Percentiles rank a stretch among this genome's conserved stretches.
Conservation (phyloP, 1,284 basidiomycete species). For the Tilletia horrida region DNA sequence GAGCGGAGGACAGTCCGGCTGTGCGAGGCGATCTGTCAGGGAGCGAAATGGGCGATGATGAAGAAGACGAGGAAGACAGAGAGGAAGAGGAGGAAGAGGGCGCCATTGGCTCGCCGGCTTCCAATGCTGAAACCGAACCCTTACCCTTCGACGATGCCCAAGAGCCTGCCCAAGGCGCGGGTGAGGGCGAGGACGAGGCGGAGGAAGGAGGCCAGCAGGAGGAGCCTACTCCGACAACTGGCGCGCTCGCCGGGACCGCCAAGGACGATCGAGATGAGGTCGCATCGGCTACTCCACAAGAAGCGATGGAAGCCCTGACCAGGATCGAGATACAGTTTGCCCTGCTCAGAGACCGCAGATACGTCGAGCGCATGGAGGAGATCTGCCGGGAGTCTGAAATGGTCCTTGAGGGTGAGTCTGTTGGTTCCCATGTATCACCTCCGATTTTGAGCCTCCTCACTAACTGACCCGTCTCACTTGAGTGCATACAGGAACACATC, state of each 20-base stretch:
- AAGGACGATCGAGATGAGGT: conserved; percentile 6
- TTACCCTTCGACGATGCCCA: conserved; percentile 41
- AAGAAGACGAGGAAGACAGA: conserved; percentile 1
- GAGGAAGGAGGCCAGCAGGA: conserved; percentile 8
- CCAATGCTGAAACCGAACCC: conserved; percentile 50
- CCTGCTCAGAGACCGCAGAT: conserved; percentile 60
- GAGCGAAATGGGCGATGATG: not conserved
- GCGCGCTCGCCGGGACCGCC: not conserved
- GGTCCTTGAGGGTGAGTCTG: conserved; percentile 58
- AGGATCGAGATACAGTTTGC: conserved; percentile 63
- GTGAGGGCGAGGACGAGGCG: conserved; percentile 12
- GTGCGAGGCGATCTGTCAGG: no score
- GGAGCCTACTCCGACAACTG: not conserved
- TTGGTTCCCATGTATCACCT: not conserved
- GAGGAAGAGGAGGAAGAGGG: not conserved
- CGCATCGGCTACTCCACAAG: conserved; percentile 31
- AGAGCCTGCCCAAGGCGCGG: conserved; percentile 20
- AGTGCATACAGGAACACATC: conserved; percentile 69
- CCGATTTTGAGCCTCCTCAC: not conserved
- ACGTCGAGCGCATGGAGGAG: conserved; percentile 62
- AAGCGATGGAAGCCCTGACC: conserved; percentile 60
- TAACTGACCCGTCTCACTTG: conserved; percentile 9
- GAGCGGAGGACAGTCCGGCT: no score
- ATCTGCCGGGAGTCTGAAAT: conserved; percentile 61
- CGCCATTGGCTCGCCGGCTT: conserved; percentile 20